These are phyloP conservation scores for Echinosophora koreensis DNA, from an alignment of 306 rosid genomes.

Conservation along the genomic window DNA sequence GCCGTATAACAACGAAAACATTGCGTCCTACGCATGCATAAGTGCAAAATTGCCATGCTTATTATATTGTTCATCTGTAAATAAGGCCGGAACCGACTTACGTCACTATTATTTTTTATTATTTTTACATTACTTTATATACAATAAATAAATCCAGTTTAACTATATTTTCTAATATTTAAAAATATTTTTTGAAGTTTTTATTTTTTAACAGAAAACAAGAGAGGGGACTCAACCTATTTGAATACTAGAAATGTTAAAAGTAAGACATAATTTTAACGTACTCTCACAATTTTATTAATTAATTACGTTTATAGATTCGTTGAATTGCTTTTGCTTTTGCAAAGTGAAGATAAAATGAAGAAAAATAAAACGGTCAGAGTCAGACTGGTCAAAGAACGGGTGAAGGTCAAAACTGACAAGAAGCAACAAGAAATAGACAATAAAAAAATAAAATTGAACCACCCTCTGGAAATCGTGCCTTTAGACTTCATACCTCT, in stretches of 20 bases:
- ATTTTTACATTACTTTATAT: background rate
- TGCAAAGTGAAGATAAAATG: background rate
- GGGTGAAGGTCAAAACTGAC: background rate
- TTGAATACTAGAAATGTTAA: background rate
- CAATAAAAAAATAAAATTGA: background rate
- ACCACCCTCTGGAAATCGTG: background rate
- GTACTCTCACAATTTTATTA: background rate
- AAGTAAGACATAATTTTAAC: background rate
- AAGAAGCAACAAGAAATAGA: background rate
- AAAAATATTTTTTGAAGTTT: background rate
- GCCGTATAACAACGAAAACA: slow-evolving; percentile 8
- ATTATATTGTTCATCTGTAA: background rate
- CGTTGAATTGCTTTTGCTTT: background rate
- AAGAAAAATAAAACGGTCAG: background rate
- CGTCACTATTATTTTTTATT: no score
- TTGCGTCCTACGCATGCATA: background rate
- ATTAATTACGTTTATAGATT: background rate
- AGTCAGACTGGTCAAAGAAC: background rate
- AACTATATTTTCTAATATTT: background rate
- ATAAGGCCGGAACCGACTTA: no score
- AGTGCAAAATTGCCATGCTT: background rate
- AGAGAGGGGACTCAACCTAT: background rate
- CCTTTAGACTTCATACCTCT: background rate
- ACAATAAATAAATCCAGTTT: background rate
- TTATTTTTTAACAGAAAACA: background rate